Evolutionary conservation across 371 early-diverging fungal genomes (phyloP).

Genomic region (Gilbertella persicaria): DNA sequence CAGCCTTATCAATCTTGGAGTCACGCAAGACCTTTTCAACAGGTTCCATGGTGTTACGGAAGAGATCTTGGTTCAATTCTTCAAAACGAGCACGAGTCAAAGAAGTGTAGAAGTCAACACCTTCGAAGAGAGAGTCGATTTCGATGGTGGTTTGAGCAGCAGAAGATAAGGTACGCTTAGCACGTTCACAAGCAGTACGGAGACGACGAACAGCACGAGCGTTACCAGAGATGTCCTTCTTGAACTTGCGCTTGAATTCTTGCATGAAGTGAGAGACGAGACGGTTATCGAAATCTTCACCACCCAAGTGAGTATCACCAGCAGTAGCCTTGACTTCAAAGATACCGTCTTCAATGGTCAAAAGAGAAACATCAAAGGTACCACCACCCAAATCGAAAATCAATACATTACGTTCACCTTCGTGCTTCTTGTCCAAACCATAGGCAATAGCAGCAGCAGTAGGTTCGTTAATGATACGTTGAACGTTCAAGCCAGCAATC

Average conservation of each 20-base stretch:
- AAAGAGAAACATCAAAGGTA: slow-evolving; percentile 89
- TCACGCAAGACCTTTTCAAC: slow-evolving; percentile 86
- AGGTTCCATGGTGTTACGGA: slow-evolving; percentile 81
- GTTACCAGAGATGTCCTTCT: slow-evolving; percentile 74
- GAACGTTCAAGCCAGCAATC: slow-evolving; percentile 86
- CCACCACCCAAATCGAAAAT: slow-evolving; percentile 93
- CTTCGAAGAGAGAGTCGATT: slow-evolving; percentile 83
- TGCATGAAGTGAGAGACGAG: slow-evolving; percentile 73
- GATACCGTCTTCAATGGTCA: slow-evolving; percentile 83
- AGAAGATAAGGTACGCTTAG: slow-evolving; percentile 85
- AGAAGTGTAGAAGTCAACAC: slow-evolving; percentile 77
- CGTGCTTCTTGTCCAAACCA: slow-evolving; percentile 77
- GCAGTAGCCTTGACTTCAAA: slow-evolving; percentile 86
- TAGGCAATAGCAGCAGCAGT: slow-evolving; percentile 95
- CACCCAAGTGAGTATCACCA: slow-evolving; percentile 93
- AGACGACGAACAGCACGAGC: slow-evolving; percentile 83
- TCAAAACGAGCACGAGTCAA: slow-evolving; percentile 91
- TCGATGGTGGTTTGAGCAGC: slow-evolving; percentile 77
- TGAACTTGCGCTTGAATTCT: slow-evolving; percentile 79
- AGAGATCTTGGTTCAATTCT: slow-evolving; percentile 83
- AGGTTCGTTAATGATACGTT: slow-evolving; percentile 93
- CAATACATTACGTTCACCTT: slow-evolving; percentile 66
- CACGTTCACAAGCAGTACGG: slow-evolving; percentile 85
- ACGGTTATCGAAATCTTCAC: slow-evolving; percentile 91
- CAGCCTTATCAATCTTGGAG: slow-evolving; percentile 73